Evolutionary conservation across 257 asterid genomes (phyloP).

Genomic region (Solanum tacnaense): DNA sequence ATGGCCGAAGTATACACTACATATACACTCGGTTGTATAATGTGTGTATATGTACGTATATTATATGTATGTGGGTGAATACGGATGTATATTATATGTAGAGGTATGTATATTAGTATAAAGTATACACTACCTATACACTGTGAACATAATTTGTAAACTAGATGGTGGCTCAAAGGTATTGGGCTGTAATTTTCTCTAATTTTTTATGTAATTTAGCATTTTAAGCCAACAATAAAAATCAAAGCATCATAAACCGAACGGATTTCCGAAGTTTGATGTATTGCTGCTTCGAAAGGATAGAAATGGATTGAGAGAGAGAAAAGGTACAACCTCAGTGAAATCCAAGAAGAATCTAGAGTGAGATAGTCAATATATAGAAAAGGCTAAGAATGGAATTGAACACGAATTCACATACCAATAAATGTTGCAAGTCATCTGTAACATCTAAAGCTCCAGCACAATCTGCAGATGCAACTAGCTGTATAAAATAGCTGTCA

Average conservation of each 20-base stretch:
- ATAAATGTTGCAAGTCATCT: slow-evolving; percentile 81
- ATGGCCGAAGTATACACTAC: neutral
- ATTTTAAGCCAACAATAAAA: neutral
- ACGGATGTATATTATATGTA: neutral
- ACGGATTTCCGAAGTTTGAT: neutral
- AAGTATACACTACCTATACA: neutral
- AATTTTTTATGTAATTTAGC: neutral
- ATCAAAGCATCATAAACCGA: neutral
- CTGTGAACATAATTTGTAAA: neutral
- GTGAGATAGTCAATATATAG: neutral
- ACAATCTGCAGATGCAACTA: slow-evolving; percentile 96
- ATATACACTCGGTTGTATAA: neutral
- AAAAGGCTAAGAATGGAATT: neutral
- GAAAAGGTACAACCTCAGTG: neutral
- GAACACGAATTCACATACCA: slow-evolving; percentile 37
- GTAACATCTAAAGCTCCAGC: slow-evolving; percentile 95
- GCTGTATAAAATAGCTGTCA: slow-evolving; percentile 42
- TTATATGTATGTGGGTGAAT: neutral
- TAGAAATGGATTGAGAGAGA: neutral
- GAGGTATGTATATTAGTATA: neutral
- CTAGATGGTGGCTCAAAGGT: neutral
- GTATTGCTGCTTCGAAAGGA: neutral
- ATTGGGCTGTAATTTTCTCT: neutral
- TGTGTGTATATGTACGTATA: neutral
- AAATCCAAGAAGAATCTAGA: neutral